Base-by-base conservation (phyloP, 2,329 filamentous ascomycete genomes). In the Colletotrichum sp. region DNA sequence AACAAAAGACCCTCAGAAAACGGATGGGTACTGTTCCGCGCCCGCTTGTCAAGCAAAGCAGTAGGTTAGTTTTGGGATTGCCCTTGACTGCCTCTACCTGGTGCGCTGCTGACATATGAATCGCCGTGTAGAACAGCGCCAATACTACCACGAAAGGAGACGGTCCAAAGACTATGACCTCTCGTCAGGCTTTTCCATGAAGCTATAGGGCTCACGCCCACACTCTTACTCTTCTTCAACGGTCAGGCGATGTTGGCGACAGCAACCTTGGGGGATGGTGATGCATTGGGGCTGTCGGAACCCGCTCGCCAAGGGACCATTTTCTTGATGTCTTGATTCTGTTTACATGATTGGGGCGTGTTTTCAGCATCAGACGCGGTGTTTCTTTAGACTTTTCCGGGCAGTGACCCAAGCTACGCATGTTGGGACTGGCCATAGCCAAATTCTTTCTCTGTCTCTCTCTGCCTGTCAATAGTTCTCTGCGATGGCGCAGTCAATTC, bases 21-120 rank as follows among this genome's bases (percentile, higher is more conserved):
- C 18, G 29, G 47, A 34, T n/a, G 27, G 66, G 11, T 38, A 57
- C 43, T 75, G 74, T 36, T 67, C 58, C 34, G 54, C 36, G 15
- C 75, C 73, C 63, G 66, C 73, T 47, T 21, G 27, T n/a, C 43
- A 66, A 24, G 73, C 72, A 8, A 59, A 38, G 67, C 57, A 70
- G 73, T 76, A 76, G 75, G 73, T 76, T 55, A 71, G 75, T 75
- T 54, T 61, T 66, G 51, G 38, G 15, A 43, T 58, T 59, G 55
- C 55, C 9, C 38, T 36, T 43, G 33, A 21, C 29, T 27, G 24
- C 54, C 27, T 57, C 54, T 57, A 31, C 16, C 13, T 27, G 54
- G 54, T 57, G 27, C 54, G 27, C 21, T 57, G 27, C 54, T 57
- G 31, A 57, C 24, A 57, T 31, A 15, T 31, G 8, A 57, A 27